phyloP scores from a whole-genome alignment of 2,329 filamentous ascomycete species.

The Fusarium robinianum region DNA sequence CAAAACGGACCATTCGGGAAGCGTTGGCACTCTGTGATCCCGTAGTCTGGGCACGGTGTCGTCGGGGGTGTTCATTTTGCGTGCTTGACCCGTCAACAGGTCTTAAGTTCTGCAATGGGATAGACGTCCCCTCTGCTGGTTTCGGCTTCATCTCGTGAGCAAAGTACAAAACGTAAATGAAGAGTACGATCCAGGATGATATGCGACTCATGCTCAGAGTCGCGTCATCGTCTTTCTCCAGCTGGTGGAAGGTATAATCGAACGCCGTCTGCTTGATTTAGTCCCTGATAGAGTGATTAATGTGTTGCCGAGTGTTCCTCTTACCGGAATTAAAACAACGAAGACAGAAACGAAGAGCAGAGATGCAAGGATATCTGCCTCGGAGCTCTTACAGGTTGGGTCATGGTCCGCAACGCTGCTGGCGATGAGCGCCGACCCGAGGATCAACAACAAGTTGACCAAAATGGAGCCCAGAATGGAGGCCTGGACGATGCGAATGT shows the following conservation, averaged over 20 bases:
- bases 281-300: accelerated
- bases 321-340: constrained; percentile 45
- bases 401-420: constrained; percentile 71
- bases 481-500: constrained; percentile 76
- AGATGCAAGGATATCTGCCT: constrained; percentile 43
- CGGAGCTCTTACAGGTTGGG: constrained; percentile 50
- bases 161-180: constrained; percentile 75
- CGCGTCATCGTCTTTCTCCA: constrained; percentile 58
- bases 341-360: constrained; percentile 47
- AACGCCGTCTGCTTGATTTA: constrained; percentile 46
- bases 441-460: constrained; percentile 74
- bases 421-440: constrained; percentile 75
- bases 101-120: constrained; percentile 67
- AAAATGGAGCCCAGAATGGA: constrained; percentile 77
- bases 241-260: constrained; percentile 58
- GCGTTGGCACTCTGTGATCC: constrained; percentile 9
- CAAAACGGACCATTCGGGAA: constrained; percentile 40
- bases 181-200: constrained; percentile 73
- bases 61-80: no score
- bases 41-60: constrained; percentile 9
- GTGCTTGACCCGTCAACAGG: no score
- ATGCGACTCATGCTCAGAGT: constrained; percentile 77
- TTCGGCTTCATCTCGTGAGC: constrained; percentile 75
- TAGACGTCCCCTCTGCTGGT: constrained; percentile 67
- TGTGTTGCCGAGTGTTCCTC: no score